Conservation (phyloP, 2,329 filamentous ascomycete species). For the Laburnicola sp. region DNA sequence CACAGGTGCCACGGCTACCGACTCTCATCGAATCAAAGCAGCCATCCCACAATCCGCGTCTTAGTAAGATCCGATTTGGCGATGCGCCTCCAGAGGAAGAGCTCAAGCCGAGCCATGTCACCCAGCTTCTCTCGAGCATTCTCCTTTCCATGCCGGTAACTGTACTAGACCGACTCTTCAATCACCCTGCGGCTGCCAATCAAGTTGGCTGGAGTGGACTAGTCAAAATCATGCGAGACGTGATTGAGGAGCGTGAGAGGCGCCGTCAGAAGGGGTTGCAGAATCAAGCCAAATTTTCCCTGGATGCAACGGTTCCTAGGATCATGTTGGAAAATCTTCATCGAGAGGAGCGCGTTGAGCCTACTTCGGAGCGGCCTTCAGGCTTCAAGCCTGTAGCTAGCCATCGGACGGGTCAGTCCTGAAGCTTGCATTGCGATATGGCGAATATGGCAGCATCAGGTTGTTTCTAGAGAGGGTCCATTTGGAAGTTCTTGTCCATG, state of each 20-base stretch:
- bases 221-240: conserved; percentile 47
- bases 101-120: conserved; percentile 43
- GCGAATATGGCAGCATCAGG: conserved; percentile 5
- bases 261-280: conserved; percentile 41
- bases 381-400: conserved; percentile 39
- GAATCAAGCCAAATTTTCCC: conserved; percentile 27
- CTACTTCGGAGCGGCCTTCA: conserved; percentile 41
- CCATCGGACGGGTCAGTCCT: conserved; percentile 15
- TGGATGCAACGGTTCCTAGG: conserved; percentile 22
- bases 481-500: background rate
- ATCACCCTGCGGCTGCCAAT: conserved; percentile 59
- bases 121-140: conserved; percentile 64
- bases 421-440: background rate
- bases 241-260: conserved; percentile 50
- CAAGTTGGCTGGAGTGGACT: conserved; percentile 46
- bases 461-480: too few relatives aligned
- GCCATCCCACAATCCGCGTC: conserved; percentile 54
- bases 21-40: conserved; percentile 40
- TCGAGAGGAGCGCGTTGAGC: conserved; percentile 40
- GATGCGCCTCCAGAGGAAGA: conserved; percentile 58
- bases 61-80: conserved; percentile 72
- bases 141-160: conserved; percentile 71
- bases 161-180: conserved; percentile 66
- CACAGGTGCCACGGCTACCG: conserved; percentile 54
- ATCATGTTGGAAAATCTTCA: conserved; percentile 33